Evolutionary conservation across 768 basidiomycete genomes (phyloP), one percentile per base, ranked within the genome.

Genomic region (Mycena epipterygia): DNA sequence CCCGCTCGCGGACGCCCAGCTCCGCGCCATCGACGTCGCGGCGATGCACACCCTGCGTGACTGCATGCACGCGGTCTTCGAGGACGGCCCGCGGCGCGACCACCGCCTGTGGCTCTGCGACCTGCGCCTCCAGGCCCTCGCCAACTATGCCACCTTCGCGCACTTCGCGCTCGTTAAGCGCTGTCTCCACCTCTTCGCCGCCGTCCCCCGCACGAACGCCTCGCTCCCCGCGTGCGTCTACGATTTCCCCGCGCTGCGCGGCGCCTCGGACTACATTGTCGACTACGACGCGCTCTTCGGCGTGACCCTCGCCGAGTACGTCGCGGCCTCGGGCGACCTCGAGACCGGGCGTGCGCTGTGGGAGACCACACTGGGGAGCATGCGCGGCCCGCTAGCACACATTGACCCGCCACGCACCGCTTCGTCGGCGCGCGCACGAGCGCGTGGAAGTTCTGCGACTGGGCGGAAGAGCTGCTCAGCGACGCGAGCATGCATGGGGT

Each of bases 81-180:
- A 59, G 58, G 58, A 59, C 42, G 58, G 58, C n/a, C 58, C 58
- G 29, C 58, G 58, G 41, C 58, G 58, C 42, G 58, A 60, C 58
- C 58, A 42, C 42, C 58, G 58, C 42, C 58, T 60, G 30, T 60
- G 58, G 58, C 58, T 59, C 42, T 41, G 58, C 42, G 58, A 46
- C 42, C 41, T 59, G 58, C 58, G 58, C 58, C 58, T 59, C 42
- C 42, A 59, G 58, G 58, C 58, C 29, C 58, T 59, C 58, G 42
- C 41, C 58, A 46, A 59, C 58, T 46, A 46, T 23, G 58, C 58
- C 58, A 44, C 58, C 41, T 59, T 59, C 52, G 57, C 57, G 57
- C 39, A 58, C 57, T 58, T 58, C 41, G 8, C 39, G 27, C 57
- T 42, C 57, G 39, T 42, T 27, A 58, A 58, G 57, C 57, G 57